Base-by-base conservation (phyloP, 352 stramenopile genomes). In the Phytophthora cactorum region DNA sequence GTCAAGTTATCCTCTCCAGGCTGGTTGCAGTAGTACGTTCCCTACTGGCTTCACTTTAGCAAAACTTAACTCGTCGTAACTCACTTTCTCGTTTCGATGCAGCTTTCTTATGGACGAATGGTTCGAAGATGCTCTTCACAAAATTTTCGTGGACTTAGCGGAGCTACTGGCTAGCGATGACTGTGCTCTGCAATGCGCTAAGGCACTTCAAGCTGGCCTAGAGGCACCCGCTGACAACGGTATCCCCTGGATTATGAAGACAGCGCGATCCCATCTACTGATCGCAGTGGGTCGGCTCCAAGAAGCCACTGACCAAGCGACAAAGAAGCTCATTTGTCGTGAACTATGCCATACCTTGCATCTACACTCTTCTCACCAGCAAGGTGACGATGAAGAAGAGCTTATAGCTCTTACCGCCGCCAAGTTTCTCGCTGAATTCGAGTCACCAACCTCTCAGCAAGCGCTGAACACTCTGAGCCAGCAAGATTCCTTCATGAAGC, bases 11-110 rank as follows among this genome's bases (percentile, higher is more conserved):
- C 76, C 1, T 69, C 53, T 31, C 61, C 68, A 32, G 79, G 76
- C 0, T 87, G 79, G 79, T 47, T 87, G 32, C 61, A 73, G 28
- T 63, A 67, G 69, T 77, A 64, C 38, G 69, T 70, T 31, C 14
- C 22, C 41, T 22, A 22, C 22, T 22, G 22, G 22, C 22, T 22
- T 22, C 22, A 22, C 22, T 22, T 22, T 22, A 22, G 22, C 22
- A 60, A n/a, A 9, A 22, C 34, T 44, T 5, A 36, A 12, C 28
- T 44, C n/a, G 41, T 44, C 10, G 7, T 39, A 43, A 12, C 28
- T 60, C 7, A 44, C 14, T 34, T 44, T 14, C 5, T 22, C 1
- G 45, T 31, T 7, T 36, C 8, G 4, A 43, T 54, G 7, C 43
- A 77, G 70, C 34, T 57, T 78, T 47, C 46, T 78, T 14, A n/a